phyloP scores from a whole-genome alignment of 2,329 filamentous ascomycete genomes.

The Monosporascus sp. region DNA sequence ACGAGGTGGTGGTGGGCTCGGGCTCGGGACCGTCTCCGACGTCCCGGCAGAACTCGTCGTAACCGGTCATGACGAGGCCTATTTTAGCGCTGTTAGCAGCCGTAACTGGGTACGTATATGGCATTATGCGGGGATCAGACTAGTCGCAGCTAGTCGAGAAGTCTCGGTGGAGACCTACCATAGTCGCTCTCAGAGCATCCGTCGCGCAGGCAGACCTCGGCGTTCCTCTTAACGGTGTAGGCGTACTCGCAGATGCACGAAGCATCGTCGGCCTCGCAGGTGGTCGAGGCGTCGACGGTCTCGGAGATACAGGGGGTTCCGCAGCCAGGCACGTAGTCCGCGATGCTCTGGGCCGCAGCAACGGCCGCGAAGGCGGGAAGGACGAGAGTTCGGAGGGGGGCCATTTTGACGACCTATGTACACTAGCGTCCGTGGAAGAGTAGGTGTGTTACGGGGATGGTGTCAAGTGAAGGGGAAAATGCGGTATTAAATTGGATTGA shows the following conservation, averaged over 20 bases:
- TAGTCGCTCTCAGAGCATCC: constrained; percentile 21
- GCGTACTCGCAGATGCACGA: constrained; percentile 19
- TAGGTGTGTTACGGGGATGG: neutral
- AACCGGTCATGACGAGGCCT: constrained; percentile 21
- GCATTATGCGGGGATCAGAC: neutral
- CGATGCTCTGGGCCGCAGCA: constrained; percentile 19
- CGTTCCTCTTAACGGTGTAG: constrained; percentile 23
- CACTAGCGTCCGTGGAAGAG: too few species aligned
- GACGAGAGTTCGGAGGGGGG: constrained; percentile 19
- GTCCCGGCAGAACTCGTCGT: constrained; percentile 21
- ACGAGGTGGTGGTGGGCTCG: neutral
- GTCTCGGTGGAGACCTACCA: constrained; percentile 13
- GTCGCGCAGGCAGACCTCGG: constrained; percentile 21
- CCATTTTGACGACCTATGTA: constrained; percentile 12
- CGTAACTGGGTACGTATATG: neutral
- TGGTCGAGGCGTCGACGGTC: constrained; percentile 18
- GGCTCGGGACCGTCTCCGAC: constrained; percentile 6
- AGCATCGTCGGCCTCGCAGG: constrained; percentile 19
- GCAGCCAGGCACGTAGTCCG: constrained; percentile 20
- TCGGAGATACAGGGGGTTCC: constrained; percentile 18
- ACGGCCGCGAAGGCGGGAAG: constrained; percentile 17
- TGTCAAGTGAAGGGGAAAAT: too few species aligned
- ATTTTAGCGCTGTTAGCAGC: neutral
- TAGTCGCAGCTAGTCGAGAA: too few species aligned
- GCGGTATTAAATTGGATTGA: too few species aligned